Evolutionary conservation across 2,329 filamentous ascomycete genomes (phyloP), one percentile per base, ranked within the genome.

Genomic region (Epichloe uncinata): DNA sequence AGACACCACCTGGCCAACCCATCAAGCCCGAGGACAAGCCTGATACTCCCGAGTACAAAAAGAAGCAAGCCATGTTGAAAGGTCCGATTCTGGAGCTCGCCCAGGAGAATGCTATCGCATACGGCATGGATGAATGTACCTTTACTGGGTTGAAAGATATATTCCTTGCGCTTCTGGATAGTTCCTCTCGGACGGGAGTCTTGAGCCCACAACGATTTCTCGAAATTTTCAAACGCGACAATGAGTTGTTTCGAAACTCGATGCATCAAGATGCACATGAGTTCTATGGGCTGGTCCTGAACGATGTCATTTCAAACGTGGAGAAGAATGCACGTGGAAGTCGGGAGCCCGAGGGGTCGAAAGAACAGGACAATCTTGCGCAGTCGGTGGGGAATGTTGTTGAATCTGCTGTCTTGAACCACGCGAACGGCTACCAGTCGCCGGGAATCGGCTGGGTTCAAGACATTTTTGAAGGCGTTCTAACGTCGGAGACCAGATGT

Each of bases 181-280:
- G 87, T 64, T 74, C 80, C 53, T 85, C 85, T 40, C 82, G 89
- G 50, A 93, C 87, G 7, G 93, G 93, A 15, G 88, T 98, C 11
- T 77, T 97, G 41, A 95, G 90, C 61, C 93, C 93, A 1, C 84
- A 91, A 60, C 84, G 90, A 54, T 96, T 98, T 55, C 74, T 98
- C 36, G 91, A 98, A 62, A 90, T 96, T 30, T 81, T 98, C 61
- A 87, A 90, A 62, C 81, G 86, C 54, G 88, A 97, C 59, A 95
- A 98, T 63, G 93, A 98, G 66, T 90, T 95, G 84, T 98, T 98
- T 61, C 82, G 89, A 52, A 91, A 89, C 38, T 87, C 90, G 4
- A 95, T 96, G 87, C 93, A 98, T 66, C 93, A 98, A 64, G 93
- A 98, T 64, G 93, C 93, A 1, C 93, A 98, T 66, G 93, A 98